These are phyloP conservation scores for Thelonectria blattea DNA, from an alignment of 2,329 filamentous ascomycete species.

Conservation along the genomic window DNA sequence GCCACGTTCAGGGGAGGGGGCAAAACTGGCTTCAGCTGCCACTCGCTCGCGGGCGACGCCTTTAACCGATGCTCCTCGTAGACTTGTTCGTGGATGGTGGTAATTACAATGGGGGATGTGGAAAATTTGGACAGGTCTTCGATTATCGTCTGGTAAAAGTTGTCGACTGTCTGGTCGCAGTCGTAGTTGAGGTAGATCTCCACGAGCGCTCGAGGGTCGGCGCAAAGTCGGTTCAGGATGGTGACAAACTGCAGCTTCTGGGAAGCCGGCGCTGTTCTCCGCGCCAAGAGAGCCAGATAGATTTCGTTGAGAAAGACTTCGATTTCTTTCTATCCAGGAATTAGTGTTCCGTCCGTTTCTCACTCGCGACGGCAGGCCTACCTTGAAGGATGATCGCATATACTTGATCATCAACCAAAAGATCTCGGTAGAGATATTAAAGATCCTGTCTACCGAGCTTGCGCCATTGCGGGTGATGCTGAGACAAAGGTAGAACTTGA, in stretches of 20 bases:
- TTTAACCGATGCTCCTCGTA: constrained; percentile 81
- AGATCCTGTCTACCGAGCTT: constrained; percentile 88
- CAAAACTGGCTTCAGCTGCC: constrained; percentile 84
- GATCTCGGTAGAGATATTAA: constrained; percentile 95
- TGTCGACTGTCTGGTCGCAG: constrained; percentile 93
- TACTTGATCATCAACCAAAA: constrained; percentile 98
- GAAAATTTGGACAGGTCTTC: constrained; percentile 92
- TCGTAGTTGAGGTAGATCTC: constrained; percentile 99
- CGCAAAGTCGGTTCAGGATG: constrained; percentile 82
- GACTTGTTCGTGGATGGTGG: constrained; percentile 78
- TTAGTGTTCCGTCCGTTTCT: constrained; percentile 33
- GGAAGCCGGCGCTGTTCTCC: constrained; percentile 81
- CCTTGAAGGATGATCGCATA: constrained; percentile 92
- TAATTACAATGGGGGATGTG: constrained; percentile 77
- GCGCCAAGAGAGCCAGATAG: constrained; percentile 89
- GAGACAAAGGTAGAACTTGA: constrained; percentile 96
- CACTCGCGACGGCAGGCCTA: constrained; percentile 43
- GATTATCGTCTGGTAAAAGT: constrained; percentile 94
- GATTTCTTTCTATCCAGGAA: constrained; percentile 76
- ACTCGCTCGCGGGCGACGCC: constrained; percentile 69
- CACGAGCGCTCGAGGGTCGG: constrained; percentile 86
- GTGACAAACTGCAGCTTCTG: constrained; percentile 94
- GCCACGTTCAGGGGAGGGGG: constrained; percentile 86
- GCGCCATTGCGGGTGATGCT: constrained; percentile 95
- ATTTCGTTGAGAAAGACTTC: constrained; percentile 98